phyloP scores from a whole-genome alignment of 2,329 filamentous ascomycete species.

The Pseudocercospora crystallina region DNA sequence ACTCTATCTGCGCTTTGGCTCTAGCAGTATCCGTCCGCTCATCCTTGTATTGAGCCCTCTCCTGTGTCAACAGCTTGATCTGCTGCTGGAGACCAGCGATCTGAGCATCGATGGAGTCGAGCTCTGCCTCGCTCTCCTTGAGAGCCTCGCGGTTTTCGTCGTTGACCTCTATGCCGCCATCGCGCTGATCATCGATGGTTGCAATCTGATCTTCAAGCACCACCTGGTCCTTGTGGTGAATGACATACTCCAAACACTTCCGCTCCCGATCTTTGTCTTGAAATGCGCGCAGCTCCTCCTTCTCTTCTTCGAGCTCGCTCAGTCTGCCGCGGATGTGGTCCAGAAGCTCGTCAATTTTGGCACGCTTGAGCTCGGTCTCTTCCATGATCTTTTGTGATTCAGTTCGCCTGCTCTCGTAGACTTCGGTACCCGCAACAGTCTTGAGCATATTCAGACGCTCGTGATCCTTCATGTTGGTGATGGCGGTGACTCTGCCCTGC shows the following conservation, averaged over 20 bases:
- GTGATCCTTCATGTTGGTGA: slow-evolving; percentile 98
- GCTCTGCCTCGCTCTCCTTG: slow-evolving; percentile 71
- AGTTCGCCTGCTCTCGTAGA: slow-evolving; percentile 87
- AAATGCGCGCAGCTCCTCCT: slow-evolving; percentile 89
- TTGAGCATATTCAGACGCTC: slow-evolving; percentile 88
- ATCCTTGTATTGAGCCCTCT: slow-evolving; percentile 83
- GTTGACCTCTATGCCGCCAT: slow-evolving; percentile 69
- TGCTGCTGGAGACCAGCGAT: slow-evolving; percentile 79
- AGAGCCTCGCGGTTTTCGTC: slow-evolving; percentile 53
- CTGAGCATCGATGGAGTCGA: slow-evolving; percentile 73
- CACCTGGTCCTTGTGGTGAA: slow-evolving; percentile 85
- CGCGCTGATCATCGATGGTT: slow-evolving; percentile 76
- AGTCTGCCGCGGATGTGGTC: slow-evolving; percentile 90
- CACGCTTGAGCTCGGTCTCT: slow-evolving; percentile 90
- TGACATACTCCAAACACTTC: slow-evolving; percentile 89
- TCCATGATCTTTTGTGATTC: slow-evolving; percentile 96
- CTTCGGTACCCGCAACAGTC: slow-evolving; percentile 96
- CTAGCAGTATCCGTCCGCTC: slow-evolving; percentile 82
- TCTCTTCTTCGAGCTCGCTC: slow-evolving; percentile 89
- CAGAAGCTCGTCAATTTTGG: slow-evolving; percentile 90
- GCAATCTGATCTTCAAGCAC: slow-evolving; percentile 76
- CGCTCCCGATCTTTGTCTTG: slow-evolving; percentile 94
- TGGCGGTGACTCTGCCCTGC: slow-evolving; percentile 88
- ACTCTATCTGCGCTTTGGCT: slow-evolving; percentile 77
- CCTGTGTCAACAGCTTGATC: slow-evolving; percentile 79